A percentile compares a stretch with the other conserved stretches of the same genome.
These are phyloP conservation scores for Trapa incisa DNA, from an alignment of 345 rosid genomes.

Conservation along the genomic window DNA sequence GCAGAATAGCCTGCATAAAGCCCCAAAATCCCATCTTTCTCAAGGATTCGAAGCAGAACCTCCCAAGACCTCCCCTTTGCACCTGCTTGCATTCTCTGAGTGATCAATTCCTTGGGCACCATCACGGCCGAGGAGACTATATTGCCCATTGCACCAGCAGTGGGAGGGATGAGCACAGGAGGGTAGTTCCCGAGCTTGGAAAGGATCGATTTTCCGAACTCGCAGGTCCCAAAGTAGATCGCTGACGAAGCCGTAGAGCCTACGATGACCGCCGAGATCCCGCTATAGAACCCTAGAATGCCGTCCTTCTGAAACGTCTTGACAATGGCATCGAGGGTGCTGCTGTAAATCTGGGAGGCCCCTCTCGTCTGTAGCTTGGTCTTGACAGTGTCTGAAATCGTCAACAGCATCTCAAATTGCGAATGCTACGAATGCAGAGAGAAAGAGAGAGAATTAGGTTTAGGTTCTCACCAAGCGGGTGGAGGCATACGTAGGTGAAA, in stretches of 20 bases:
- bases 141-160: slow-evolving; percentile 96
- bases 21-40: slow-evolving; percentile 79
- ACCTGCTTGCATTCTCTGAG: slow-evolving; percentile 88
- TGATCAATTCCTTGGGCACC: slow-evolving; percentile 90
- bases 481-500: slow-evolving; percentile 75
- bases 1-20: slow-evolving; percentile 89
- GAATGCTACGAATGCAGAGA: not conserved
- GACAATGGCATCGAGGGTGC: slow-evolving; percentile 52
- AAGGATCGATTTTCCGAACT: slow-evolving; percentile 79
- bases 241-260: slow-evolving; percentile 88
- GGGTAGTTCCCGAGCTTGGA: slow-evolving; percentile 50
- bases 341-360: slow-evolving; percentile 52
- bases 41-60: slow-evolving; percentile 55
- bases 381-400: slow-evolving; percentile 39
- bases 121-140: slow-evolving; percentile 81
- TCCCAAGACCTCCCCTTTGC: slow-evolving; percentile 74
- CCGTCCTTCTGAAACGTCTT: slow-evolving; percentile 73
- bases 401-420: not conserved
- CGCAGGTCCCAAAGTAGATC: slow-evolving; percentile 86
- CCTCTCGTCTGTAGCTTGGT: slow-evolving; percentile 91
- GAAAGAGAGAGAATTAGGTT: not conserved
- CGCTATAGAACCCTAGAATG: slow-evolving; percentile 76
- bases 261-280: slow-evolving; percentile 81
- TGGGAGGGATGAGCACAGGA: slow-evolving; percentile 73
- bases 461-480: slow-evolving; percentile 34